Base-by-base conservation (phyloP, 495 filamentous ascomycete species). In the Penicillium coprophilum region DNA sequence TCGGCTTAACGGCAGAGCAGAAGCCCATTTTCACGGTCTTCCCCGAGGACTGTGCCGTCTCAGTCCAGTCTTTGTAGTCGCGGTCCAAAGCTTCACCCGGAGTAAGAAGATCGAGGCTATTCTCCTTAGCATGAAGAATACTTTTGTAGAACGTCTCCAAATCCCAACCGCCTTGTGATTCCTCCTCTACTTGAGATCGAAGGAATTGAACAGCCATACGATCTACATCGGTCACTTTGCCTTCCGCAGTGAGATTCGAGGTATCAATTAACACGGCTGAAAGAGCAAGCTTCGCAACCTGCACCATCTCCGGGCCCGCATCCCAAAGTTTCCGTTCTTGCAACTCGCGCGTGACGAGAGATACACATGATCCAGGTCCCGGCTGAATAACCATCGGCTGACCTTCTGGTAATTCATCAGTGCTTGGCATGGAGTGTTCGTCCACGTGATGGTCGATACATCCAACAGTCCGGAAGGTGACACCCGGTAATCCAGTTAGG, bases 391-490 rank as follows among this genome's bases (percentile, higher is more conserved):
- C 72, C 10, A 87, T 75, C 3, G 87, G 86, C 6, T 69, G 44
- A 7, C 28, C 54, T 6, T 39, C 50, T 20, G 58, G 55, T 8
- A 62, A 45, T 5, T 44, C 44, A 1, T 60, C 64, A 0, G 32
- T 27, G 11, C 56, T 38, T 0, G 86, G 81, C 0, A 95, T 75
- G 20, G 73, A 76, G 32, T 74, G 60, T 64, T 98, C 94, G 61
- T 98, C 90, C 0, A 82, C 85, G 66, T 97, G 95, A 71, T 98
- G 94, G 68, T 98, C 94, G 43, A 98, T 86, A 54, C 89, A 90
- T n/a, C 88, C 94, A 7, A 81, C 64, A 1, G 93, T 79, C 6
- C 74, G 65, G 24, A 68, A 75, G 40, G 68, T 71, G 47, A 85
- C 74, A 13, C 62, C 34, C 8, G 62, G 39, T 15, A 79, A 65